phyloP scores from a whole-genome alignment of 495 filamentous ascomycete species.

The Parachaetomium inaequale region DNA sequence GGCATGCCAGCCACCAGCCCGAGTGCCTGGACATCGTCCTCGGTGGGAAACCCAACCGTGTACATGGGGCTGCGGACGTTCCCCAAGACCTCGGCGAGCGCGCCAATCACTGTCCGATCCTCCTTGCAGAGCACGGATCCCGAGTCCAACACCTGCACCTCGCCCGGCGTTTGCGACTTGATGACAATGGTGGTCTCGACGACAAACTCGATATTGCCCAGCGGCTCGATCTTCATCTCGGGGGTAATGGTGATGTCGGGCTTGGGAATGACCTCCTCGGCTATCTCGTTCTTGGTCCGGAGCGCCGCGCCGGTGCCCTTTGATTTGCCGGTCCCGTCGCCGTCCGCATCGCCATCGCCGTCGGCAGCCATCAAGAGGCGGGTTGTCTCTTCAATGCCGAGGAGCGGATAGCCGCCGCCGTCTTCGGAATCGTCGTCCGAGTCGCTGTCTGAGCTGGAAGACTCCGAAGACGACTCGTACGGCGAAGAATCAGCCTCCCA shows the following conservation, averaged over 20 bases:
- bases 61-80: conserved; percentile 80
- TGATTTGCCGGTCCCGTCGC: conserved; percentile 23
- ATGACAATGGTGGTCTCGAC: conserved; percentile 76
- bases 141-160: conserved; percentile 75
- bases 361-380: conserved; percentile 69
- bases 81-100: conserved; percentile 76
- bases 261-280: conserved; percentile 63
- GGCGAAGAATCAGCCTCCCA: conserved; percentile 65
- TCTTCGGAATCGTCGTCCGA: conserved; percentile 61
- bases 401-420: conserved; percentile 49
- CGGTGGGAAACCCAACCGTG: conserved; percentile 63
- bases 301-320: conserved; percentile 51
- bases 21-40: conserved; percentile 60
- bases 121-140: conserved; percentile 81
- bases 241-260: conserved; percentile 69
- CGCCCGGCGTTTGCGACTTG: conserved; percentile 71
- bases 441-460: conserved; percentile 28
- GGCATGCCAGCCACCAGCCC: conserved; percentile 61
- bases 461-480: conserved; percentile 44
- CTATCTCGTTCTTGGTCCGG: conserved; percentile 69
- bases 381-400: conserved; percentile 74
- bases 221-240: conserved; percentile 67
- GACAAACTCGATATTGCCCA: conserved; percentile 68
- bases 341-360: conserved; percentile 67
- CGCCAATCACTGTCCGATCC: conserved; percentile 70